Base-by-base conservation (phyloP, 139 green algal genomes). In the Chlamydomonas sphaeroides region DNA sequence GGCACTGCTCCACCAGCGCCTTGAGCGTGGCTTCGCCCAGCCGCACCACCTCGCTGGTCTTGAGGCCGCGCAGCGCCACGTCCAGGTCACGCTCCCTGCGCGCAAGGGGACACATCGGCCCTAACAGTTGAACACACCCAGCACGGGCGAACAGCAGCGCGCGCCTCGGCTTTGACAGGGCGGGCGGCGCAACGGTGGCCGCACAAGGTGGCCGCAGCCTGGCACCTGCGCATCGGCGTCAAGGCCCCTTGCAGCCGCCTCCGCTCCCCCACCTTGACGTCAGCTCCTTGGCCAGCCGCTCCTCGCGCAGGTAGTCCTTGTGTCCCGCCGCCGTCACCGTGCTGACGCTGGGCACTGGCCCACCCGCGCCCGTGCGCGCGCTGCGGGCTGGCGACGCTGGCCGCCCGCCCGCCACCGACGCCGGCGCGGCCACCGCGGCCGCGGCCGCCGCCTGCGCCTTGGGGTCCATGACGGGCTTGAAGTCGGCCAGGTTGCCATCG, bases 291-390 rank as follows among this genome's bases (percentile, higher is more conserved):
- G 78, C 71, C 63, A 79, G 5, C 41, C 84, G 70, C 72, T 86
- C 69, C 71, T 89, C 84, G 21, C 84, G 48, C 69, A 85, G 65
- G 65, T 89, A 89, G 38, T 89, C 84, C 25, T 57, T 42, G 42
- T 86, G 79, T 3, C 69, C 76, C 15, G 26, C 45, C 10, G n/a
- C 61, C 33, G 76, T 83, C 49, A 84, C 36, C 0, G 35, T 20
- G 45, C 32, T 26, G 21, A 83, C 35, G 45, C 33, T 65, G 45
- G 42, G n/a, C 28, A 51, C 78, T 0, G 49, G 65, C 21, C 78
- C 65, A 36, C 78, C 66, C 5, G 78, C 76, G 6, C 14, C 76
- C 0, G 76, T 71, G 26, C 41, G 30, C 1, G 36, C 41, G 38
- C 74, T 79, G 25, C 72, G 72, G 6, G 56, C 25, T 21, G 72